phyloP scores from a whole-genome alignment of 164 flowering plant genomes.

The Nelumbo lutea region DNA sequence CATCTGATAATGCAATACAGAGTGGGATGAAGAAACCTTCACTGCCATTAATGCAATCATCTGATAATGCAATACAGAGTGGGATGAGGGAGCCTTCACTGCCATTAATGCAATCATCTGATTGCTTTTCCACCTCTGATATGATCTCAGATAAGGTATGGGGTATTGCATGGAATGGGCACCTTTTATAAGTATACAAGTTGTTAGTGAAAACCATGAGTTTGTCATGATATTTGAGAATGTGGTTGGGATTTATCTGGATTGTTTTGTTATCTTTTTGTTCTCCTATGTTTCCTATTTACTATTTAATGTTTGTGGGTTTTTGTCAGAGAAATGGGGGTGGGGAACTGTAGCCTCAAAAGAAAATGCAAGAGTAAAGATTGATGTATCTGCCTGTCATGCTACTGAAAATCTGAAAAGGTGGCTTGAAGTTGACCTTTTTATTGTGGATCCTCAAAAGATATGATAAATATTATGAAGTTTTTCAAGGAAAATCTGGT shows the following conservation, averaged over 20 bases:
- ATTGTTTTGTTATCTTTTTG: background rate
- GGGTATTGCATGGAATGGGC: background rate
- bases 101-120: conserved; percentile 12
- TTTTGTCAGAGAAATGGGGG: too few species aligned
- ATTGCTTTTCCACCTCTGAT: conserved; percentile 11
- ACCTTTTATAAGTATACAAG: background rate
- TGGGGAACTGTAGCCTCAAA: too few species aligned
- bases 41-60: conserved; percentile 6
- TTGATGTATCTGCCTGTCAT: too few species aligned
- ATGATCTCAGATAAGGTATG: conserved; percentile 20
- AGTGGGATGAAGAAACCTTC: conserved; percentile 6
- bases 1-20: background rate
- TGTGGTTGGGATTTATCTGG: background rate
- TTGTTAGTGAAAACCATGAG: background rate
- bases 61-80: conserved; percentile 2
- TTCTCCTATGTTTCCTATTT: background rate
- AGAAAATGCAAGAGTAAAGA: too few species aligned
- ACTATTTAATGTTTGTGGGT: too few species aligned
- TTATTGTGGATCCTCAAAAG: too few species aligned
- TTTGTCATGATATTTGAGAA: background rate
- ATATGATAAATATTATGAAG: too few species aligned
- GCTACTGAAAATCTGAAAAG: too few species aligned
- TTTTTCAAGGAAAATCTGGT: too few species aligned
- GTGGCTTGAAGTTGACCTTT: too few species aligned
- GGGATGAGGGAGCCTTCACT: conserved; percentile 5